Percentiles rank a stretch among this genome's conserved stretches.
Evolutionary conservation across 2,329 filamentous ascomycete genomes (phyloP).

Genomic region (Pyrenochaeta sp.): DNA sequence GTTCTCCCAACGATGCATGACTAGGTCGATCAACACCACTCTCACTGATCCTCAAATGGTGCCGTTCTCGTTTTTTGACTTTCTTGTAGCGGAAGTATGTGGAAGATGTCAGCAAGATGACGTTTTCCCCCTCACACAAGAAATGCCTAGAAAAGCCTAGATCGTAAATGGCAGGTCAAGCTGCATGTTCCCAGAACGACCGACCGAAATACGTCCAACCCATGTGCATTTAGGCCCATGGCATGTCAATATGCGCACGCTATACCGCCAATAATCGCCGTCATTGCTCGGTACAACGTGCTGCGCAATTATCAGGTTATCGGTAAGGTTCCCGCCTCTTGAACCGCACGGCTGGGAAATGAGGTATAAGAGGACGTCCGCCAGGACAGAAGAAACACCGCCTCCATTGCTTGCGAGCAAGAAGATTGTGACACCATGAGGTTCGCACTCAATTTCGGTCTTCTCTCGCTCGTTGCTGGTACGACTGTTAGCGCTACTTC

Average conservation of each 20-base stretch:
- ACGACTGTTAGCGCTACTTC: conserved; percentile 28
- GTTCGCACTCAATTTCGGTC: conserved; percentile 19
- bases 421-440: conserved; percentile 17
- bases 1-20: not conserved
- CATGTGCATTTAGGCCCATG: conserved; percentile 11
- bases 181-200: conserved; percentile 11
- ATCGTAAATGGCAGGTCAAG: conserved; percentile 31
- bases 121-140: conserved; percentile 24
- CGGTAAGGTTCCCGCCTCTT: not conserved
- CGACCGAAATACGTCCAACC: conserved; percentile 8
- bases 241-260: conserved; percentile 12
- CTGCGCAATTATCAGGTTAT: conserved; percentile 4
- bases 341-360: not conserved
- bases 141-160: conserved; percentile 31
- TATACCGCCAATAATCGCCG: conserved; percentile 6
- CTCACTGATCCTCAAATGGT: not conserved
- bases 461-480: conserved; percentile 24
- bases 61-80: not conserved
- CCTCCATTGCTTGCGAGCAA: not conserved
- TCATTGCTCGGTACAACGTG: conserved; percentile 3
- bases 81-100: not conserved
- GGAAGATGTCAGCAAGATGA: conserved; percentile 13
- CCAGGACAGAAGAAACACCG: not conserved
- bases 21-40: not conserved
- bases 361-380: conserved; percentile 6